Evolutionary conservation across 2,329 filamentous ascomycete genomes (phyloP), one percentile per base, ranked within the genome.

Genomic region (Tolypocladium pustulatum): DNA sequence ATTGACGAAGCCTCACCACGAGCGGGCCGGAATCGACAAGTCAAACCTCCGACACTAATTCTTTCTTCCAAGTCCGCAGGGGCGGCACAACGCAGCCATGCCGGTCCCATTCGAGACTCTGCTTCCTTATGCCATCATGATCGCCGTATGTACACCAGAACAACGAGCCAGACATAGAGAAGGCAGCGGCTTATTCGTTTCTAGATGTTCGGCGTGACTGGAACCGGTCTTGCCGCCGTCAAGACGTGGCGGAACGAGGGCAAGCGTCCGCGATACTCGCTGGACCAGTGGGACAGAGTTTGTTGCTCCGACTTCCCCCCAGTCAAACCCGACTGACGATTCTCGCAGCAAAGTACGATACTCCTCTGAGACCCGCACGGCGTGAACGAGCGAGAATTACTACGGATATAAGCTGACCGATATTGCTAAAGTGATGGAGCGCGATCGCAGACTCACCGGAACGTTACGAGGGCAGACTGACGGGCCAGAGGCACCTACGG

Each of bases 261-360:
- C 66, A 85, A 85, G 75, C 77, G 80, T 65, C 76, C 78, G 58
- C 80, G 84, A 64, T 83, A 82, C 68, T 82, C 80, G 9, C 61
- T 86, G 59, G 84, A 86, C 66, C 78, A 82, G 66, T 87, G 84
- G 84, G 84, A 86, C 65, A 81, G 72, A 73, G 83, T 86, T 72
- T 63, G 78, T 69, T 53, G 49, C 34, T 52, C 27, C 22, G 36
- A 37, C 49, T 51, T n/a, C n/a, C 34, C n/a, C 7, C 34, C 17
- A 1, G 20, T 46, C 6, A 15, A 9, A 15, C 8, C 22, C 41
- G 34, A 61, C 72, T 76, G 68, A 74, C 63, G 52, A n/a, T 55
- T 54, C 56, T 52, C 60, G 61, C 63, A 84, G 81, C 80, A 84
- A 81, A 84, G 80, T 83, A 78, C 59, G 73, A 64, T 25, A 25